Percentiles rank a stretch among this genome's conserved stretches.
These are phyloP conservation scores for Tilletia walkeri DNA, from an alignment of 1,284 basidiomycete species.

Conservation along the genomic window DNA sequence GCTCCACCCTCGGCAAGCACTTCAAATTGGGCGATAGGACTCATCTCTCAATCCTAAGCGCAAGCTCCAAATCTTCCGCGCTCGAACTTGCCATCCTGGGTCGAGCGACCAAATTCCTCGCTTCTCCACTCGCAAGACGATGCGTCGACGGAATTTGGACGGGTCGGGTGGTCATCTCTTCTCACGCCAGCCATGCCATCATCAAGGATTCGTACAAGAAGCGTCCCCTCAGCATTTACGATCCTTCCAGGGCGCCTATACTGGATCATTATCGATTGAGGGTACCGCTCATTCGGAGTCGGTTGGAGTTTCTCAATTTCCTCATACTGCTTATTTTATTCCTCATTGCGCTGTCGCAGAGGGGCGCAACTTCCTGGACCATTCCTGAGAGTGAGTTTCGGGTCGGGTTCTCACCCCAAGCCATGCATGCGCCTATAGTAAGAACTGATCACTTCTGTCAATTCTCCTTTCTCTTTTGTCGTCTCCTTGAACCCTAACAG, in stretches of 20 bases:
- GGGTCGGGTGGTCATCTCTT: slow-evolving; percentile 41
- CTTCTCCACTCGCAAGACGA: slow-evolving; percentile 43
- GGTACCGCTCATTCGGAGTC: slow-evolving; percentile 83
- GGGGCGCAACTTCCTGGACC: slow-evolving; percentile 38
- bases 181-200: slow-evolving; percentile 42
- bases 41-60: background rate
- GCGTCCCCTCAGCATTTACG: slow-evolving; percentile 86
- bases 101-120: slow-evolving; percentile 47
- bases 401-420: background rate
- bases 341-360: slow-evolving; percentile 50
- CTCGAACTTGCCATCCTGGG: slow-evolving; percentile 48
- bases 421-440: no score
- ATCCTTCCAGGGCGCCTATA: slow-evolving; percentile 84
- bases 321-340: slow-evolving; percentile 45
- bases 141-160: slow-evolving; percentile 48
- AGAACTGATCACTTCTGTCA: no score
- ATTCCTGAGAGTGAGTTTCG: slow-evolving; percentile 24
- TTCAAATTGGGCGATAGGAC: no score
- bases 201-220: slow-evolving; percentile 79
- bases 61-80: slow-evolving; percentile 29
- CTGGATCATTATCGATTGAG: slow-evolving; percentile 92
- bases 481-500: slow-evolving; percentile 6
- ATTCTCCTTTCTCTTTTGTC: background rate
- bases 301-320: slow-evolving; percentile 81
- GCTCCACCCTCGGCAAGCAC: background rate